Conservation (phyloP, 2,329 filamentous ascomycete species). For the Clonostachys rosea region DNA sequence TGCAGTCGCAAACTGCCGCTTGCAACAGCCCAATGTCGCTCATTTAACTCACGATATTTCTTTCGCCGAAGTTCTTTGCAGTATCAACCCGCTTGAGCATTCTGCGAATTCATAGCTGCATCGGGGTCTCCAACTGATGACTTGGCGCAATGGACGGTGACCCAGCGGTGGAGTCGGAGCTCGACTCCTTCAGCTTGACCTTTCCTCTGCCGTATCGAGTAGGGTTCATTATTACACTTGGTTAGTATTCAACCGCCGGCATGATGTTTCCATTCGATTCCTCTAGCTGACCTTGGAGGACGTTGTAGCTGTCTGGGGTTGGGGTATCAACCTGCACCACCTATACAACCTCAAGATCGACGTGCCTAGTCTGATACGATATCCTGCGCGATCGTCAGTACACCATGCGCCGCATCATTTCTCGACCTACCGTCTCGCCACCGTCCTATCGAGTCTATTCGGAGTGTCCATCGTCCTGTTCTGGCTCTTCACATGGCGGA, state of each 20-base stretch:
- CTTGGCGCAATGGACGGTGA: constrained; percentile 47
- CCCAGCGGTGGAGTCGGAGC: constrained; percentile 61
- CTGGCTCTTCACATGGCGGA: constrained; percentile 74
- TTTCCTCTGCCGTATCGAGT: constrained; percentile 89
- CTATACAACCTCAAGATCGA: constrained; percentile 78
- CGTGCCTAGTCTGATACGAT: constrained; percentile 80
- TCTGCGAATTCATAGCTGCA: too few relatives aligned
- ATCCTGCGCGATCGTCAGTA: constrained; percentile 68
- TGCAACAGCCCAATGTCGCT: too few relatives aligned
- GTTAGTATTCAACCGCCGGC: constrained; percentile 43
- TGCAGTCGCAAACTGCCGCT: too few relatives aligned
- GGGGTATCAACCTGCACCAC: constrained; percentile 88
- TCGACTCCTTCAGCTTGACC: constrained; percentile 82
- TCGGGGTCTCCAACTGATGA: background rate
- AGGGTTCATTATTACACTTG: constrained; percentile 78
- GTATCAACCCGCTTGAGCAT: too few relatives aligned
- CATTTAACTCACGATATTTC: too few relatives aligned
- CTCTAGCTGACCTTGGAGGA: background rate
- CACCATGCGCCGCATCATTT: constrained; percentile 71
- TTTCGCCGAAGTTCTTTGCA: too few relatives aligned
- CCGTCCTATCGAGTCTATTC: constrained; percentile 69
- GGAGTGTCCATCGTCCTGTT: constrained; percentile 71
- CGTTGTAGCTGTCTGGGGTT: constrained; percentile 80
- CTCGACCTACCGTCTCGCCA: constrained; percentile 82
- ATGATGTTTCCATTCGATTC: background rate